Evolutionary conservation across 257 asterid genomes (phyloP), one percentile per base, ranked within the genome.

Genomic region (Jacaranda copaia): DNA sequence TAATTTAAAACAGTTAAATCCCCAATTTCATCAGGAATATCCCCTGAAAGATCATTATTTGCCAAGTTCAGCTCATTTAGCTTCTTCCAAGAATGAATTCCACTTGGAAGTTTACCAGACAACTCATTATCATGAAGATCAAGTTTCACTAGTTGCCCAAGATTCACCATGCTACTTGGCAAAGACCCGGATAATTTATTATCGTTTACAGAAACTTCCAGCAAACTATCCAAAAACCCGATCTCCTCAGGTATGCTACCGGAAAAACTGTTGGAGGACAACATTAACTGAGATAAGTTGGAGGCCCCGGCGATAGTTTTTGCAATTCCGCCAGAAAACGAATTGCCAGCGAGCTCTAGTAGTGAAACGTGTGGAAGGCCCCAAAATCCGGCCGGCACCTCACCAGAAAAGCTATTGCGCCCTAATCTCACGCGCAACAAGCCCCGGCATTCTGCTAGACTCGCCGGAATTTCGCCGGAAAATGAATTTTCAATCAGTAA

Each of bases 311-410:
- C 93, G 10, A 96, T 76, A 59, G 89, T 85, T 81, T 90, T 90
- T 0, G 94, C 88, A 42, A 96, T 90, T 38, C 84, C 89, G 42
- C 99, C 99, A 1, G 97, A 83, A 43, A 96, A 89, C 5, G 87
- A 87, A 69, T 96, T 96, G 62, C 86, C 87, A 2, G 81, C 13
- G 67, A 96, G 92, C 87, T 96, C 99, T 9, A 96, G 91, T 57
- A 96, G 73, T 0, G 96, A 93, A 18, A 93, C 89, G 79, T 86
- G 98, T 0, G 98, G 99, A 52, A 96, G 89, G 14, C 99, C 97
- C 99, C 99, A 96, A 69, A 96, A 74, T 13, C 87, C 91, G 7
- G 58, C 89, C 36, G 99, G 99, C 12, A 96, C 88, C 20, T 70
- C 86, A 0, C 99, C 98, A 57, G 96, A 84, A 52, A 96, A 87